phyloP scores from a whole-genome alignment of 2,329 filamentous ascomycete species.

The Aureobasidium zeae region DNA sequence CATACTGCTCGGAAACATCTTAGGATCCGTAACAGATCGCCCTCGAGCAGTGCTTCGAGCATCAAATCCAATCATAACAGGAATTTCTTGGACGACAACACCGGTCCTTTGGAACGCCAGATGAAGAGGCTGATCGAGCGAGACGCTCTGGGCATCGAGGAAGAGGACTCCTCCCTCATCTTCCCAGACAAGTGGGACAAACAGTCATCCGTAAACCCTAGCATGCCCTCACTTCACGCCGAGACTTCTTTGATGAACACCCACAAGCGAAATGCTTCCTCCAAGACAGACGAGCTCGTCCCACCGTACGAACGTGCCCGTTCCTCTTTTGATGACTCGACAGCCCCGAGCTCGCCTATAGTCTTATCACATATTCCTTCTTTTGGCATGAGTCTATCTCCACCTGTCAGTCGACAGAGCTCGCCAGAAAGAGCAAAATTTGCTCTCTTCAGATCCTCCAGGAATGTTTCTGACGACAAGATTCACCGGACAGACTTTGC shows the following conservation, averaged over 20 bases:
- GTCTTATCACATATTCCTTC: conserved; percentile 26
- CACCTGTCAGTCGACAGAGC: conserved; percentile 27
- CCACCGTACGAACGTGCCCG: conserved; percentile 25
- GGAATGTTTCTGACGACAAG: conserved; percentile 25
- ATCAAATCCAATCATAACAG: conserved; percentile 41
- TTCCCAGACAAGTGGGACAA: conserved; percentile 35
- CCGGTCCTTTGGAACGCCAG: conserved; percentile 38
- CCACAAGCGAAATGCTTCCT: conserved; percentile 1
- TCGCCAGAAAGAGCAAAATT: conserved; percentile 32
- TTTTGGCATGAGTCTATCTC: conserved; percentile 30
- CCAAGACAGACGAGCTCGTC: conserved; percentile 1
- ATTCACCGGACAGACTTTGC: conserved; percentile 28
- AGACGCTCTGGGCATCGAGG: conserved; percentile 28
- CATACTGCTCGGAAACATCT: conserved; percentile 14
- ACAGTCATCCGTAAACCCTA: conserved; percentile 1
- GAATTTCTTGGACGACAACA: conserved; percentile 47
- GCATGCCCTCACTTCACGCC: background rate
- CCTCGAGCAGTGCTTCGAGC: conserved; percentile 24
- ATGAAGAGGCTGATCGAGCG: conserved; percentile 37
- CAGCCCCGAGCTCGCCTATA: conserved; percentile 32
- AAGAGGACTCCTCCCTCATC: conserved; percentile 30
- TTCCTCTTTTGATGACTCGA: conserved; percentile 33
- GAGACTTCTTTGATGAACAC: background rate
- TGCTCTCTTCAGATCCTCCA: conserved; percentile 33
- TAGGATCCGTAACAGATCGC: conserved; percentile 14